These are phyloP conservation scores for Aeminium ludgeri DNA, from an alignment of 495 filamentous ascomycete species.

Conservation along the genomic window DNA sequence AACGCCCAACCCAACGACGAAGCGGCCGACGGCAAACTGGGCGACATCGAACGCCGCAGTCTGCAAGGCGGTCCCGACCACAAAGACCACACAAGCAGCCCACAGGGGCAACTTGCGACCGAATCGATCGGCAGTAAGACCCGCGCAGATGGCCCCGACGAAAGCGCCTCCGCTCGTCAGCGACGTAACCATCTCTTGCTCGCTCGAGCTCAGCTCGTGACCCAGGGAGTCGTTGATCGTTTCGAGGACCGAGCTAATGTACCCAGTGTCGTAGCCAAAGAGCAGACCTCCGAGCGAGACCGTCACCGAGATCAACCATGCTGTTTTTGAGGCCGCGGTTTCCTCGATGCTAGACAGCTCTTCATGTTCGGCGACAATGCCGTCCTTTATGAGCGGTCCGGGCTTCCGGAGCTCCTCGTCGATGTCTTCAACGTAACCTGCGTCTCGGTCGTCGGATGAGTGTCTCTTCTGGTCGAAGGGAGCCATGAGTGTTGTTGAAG, in stretches of 20 bases:
- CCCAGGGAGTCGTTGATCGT: constrained; percentile 3
- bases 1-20: constrained; percentile 8
- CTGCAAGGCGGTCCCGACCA: constrained; percentile 7
- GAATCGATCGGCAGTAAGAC: constrained; percentile 6
- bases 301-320: constrained; percentile 8
- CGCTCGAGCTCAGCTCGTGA: constrained; percentile 1
- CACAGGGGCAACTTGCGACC: constrained; percentile 7
- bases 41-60: constrained; percentile 5
- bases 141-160: constrained; percentile 5
- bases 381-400: no score
- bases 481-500: no score
- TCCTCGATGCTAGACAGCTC: constrained; percentile 7
- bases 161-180: constrained; percentile 8
- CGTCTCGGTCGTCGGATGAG: no score
- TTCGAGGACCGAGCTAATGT: constrained; percentile 6
- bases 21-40: constrained; percentile 9
- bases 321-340: constrained; percentile 6
- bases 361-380: background rate
- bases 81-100: constrained; percentile 5
- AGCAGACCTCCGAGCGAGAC: constrained; percentile 5
- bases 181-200: constrained; percentile 8
- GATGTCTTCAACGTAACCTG: no score
- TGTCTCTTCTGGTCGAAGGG: no score
- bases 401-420: no score
- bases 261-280: constrained; percentile 10